Conservation (phyloP, 2,329 filamentous ascomycete genomes). For the Chaetomiaceae sp. region DNA sequence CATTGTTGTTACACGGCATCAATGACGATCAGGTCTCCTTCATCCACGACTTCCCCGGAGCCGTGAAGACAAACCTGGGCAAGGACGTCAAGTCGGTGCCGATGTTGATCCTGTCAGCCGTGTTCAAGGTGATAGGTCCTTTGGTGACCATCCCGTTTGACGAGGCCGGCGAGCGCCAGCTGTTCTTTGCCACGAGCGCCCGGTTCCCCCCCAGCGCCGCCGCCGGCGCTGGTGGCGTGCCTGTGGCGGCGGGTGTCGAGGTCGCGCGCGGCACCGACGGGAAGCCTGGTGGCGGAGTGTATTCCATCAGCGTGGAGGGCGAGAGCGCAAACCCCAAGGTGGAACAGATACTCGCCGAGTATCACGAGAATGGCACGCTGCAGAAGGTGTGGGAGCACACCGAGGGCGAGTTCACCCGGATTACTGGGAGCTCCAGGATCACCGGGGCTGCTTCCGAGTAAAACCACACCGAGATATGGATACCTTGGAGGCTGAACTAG, state of each 20-base stretch:
- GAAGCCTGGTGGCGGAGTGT: slow-evolving; percentile 1
- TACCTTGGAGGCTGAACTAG: too few relatives aligned
- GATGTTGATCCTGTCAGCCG: slow-evolving; percentile 1
- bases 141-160: slow-evolving; percentile 13
- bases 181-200: slow-evolving; percentile 27
- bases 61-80: slow-evolving; percentile 27
- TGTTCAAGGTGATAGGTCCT: slow-evolving; percentile 22
- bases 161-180: slow-evolving; percentile 29
- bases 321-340: slow-evolving; percentile 4
- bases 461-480: too few relatives aligned
- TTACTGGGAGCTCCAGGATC: too few relatives aligned
- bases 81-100: not conserved
- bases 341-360: not conserved
- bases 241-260: not conserved
- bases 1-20: too few relatives aligned
- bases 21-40: slow-evolving; percentile 28
- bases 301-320: not conserved
- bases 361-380: slow-evolving; percentile 1
- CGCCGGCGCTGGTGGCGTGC: not conserved
- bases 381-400: slow-evolving; percentile 6
- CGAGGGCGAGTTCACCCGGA: slow-evolving; percentile 4
- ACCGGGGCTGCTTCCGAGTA: not conserved
- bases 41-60: slow-evolving; percentile 30
- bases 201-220: not conserved
- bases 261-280: slow-evolving; percentile 6